Percentiles rank a stretch among this genome's conserved stretches.
Conservation (phyloP, 2,329 filamentous ascomycete species). For the Sclerotinia trifoliorum region DNA sequence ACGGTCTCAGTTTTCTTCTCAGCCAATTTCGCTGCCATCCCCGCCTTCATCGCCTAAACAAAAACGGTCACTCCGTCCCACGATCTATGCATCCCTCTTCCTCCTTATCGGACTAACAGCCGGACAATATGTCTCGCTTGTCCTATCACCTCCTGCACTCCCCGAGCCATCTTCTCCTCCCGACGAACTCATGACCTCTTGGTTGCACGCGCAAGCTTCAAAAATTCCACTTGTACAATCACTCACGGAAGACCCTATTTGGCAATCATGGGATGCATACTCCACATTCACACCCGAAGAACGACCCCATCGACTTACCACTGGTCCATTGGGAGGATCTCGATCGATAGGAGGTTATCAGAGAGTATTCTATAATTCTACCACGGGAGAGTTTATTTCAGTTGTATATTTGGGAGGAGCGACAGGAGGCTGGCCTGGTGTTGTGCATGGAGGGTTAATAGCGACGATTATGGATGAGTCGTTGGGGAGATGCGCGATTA, state of each 20-base stretch:
- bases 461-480: constrained; percentile 69
- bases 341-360: constrained; percentile 51
- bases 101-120: constrained; percentile 44
- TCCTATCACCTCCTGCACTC: constrained; percentile 47
- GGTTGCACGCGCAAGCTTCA: constrained; percentile 46
- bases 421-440: constrained; percentile 66
- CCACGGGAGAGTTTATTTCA: constrained; percentile 56
- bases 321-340: constrained; percentile 46
- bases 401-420: constrained; percentile 68
- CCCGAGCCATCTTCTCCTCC: constrained; percentile 43
- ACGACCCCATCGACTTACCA: constrained; percentile 42
- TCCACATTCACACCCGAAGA: constrained; percentile 29
- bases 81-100: constrained; percentile 42
- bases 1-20: constrained; percentile 34
- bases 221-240: constrained; percentile 50
- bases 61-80: constrained; percentile 35
- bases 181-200: constrained; percentile 45
- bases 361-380: constrained; percentile 62
- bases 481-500: constrained; percentile 60
- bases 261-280: constrained; percentile 47
- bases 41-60: constrained; percentile 25
- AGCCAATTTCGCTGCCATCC: neutral
- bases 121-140: constrained; percentile 44
- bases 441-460: constrained; percentile 69
- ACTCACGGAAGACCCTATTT: constrained; percentile 46